Evolutionary conservation across 192 early-diverging fungal genomes (phyloP), one percentile per base, ranked within the genome.

Genomic region (Coemansia sp.): DNA sequence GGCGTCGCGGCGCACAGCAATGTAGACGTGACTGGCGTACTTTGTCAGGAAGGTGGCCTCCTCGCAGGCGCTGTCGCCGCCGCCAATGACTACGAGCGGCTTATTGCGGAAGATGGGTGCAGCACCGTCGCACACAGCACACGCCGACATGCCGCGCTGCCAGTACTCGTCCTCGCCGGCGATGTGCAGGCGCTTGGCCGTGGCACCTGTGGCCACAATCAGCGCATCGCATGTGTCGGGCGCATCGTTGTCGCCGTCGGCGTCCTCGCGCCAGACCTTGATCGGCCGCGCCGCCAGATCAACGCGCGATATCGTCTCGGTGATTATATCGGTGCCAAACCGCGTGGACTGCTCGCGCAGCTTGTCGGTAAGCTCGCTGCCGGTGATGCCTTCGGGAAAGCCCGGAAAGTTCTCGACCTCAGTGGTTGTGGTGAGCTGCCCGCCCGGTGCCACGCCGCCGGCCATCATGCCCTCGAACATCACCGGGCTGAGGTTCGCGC

Each of bases 71-170:
- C 93, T 94, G 76, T 98, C 96, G 60, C 96, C 96, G 62, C 94
- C 96, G 60, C 96, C 96, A 62, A 98, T 89, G 38, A 98, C 96
- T 19, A 89, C 95, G 57, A 98, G 80, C 23, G 93, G 91, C 83
- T 95, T 94, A 74, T 95, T 91, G 66, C 93, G 87, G 88, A 97
- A 99, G 64, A 98, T 94, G 17, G 97, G 97, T 17, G 92, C 94
- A 49, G 95, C 94, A 66, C 95, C 97, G 75, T 99, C 97, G 82
- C 97, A 99, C 48, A 99, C 97, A 55, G 97, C 97, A 69, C 97
- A 99, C 5, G 97, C 97, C 59, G 93, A 95, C 81, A 99, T 99
- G 66, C 97, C 97, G n/a, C 89, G 89, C 79, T 98, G 94, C 97
- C 97, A 97, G 86, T 92, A 95, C 17, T 61, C 82, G 48, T 96